These are phyloP conservation scores for Tricholoma hemisulphureum DNA, from an alignment of 768 basidiomycete genomes.

Conservation along the genomic window DNA sequence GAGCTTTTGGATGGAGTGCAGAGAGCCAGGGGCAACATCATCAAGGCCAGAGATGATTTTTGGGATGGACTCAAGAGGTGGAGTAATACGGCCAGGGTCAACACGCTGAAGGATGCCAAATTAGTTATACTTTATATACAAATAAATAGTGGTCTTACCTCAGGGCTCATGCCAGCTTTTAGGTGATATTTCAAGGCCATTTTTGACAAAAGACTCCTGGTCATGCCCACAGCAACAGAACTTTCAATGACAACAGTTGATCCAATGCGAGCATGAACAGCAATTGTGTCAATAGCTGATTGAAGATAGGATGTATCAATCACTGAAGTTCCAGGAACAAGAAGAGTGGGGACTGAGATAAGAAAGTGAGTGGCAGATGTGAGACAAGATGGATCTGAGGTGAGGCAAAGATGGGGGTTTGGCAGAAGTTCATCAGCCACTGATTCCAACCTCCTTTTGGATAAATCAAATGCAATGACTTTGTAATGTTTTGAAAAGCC, in stretches of 20 bases:
- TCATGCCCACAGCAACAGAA: no score
- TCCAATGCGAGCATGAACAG: constrained; percentile 34
- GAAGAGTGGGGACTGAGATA: constrained; percentile 25
- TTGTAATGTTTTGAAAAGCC: no score
- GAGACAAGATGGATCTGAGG: not conserved
- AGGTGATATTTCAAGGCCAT: not conserved
- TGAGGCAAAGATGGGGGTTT: not conserved
- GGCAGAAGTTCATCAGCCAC: not conserved
- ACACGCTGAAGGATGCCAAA: not conserved
- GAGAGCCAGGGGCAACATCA: not conserved
- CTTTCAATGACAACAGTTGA: no score
- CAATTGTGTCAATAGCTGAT: no score
- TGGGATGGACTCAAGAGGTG: not conserved
- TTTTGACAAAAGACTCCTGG: not conserved
- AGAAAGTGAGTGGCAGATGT: no score
- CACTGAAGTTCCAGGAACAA: no score
- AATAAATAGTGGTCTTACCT: not conserved
- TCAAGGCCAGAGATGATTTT: not conserved
- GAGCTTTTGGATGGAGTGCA: not conserved
- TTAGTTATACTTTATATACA: not conserved
- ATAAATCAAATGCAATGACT: not conserved
- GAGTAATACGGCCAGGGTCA: not conserved
- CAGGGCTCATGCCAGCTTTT: not conserved
- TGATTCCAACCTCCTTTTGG: not conserved
- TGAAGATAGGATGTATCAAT: no score